These are phyloP conservation scores for Chenopodium formosanum DNA, from an alignment of 148 eudicot species.

Conservation along the genomic window DNA sequence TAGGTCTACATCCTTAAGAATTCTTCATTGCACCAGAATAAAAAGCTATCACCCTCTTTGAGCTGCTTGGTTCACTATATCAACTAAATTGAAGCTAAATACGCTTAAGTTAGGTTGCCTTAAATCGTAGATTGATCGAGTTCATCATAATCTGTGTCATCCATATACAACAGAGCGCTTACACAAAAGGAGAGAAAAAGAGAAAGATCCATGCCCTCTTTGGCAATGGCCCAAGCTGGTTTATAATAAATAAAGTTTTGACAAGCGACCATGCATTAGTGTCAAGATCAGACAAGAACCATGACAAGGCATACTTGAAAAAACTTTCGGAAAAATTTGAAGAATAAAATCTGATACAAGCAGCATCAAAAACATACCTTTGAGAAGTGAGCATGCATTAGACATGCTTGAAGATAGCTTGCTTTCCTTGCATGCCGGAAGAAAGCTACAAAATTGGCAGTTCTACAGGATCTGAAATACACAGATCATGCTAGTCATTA, in stretches of 20 bases:
- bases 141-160: neutral
- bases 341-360: conserved; percentile 3
- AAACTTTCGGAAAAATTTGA: neutral
- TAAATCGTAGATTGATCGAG: neutral
- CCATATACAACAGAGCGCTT: neutral
- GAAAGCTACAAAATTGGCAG: conserved; percentile 86
- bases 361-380: conserved; percentile 52
- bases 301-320: neutral
- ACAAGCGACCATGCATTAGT: neutral
- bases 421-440: conserved; percentile 89
- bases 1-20: neutral
- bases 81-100: neutral
- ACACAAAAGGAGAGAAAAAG: neutral
- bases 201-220: neutral
- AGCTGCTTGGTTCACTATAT: neutral
- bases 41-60: neutral
- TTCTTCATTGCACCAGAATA: neutral
- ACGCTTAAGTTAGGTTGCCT: neutral
- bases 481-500: conserved; percentile 18
- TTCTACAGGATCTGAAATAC: conserved; percentile 88
- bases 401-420: conserved; percentile 91
- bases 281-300: neutral
- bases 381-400: conserved; percentile 98
- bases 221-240: neutral
- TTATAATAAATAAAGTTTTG: neutral